Conservation (phyloP, 2,329 filamentous ascomycete genomes). For the Fusarium sp. region DNA sequence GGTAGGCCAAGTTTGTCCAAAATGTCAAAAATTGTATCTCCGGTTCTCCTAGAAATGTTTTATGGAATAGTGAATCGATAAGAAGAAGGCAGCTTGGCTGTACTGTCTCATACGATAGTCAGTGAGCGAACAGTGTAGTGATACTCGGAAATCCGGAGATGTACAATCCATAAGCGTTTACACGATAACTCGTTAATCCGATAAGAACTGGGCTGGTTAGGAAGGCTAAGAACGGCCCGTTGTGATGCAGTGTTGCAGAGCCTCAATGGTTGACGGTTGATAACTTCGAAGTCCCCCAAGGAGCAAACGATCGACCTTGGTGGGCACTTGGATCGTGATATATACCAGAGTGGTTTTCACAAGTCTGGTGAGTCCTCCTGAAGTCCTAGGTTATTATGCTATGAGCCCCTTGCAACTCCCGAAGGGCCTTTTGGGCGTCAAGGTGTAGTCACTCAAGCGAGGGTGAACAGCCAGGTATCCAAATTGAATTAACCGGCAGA, state of each 20-base stretch:
- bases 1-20: neutral
- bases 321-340: neutral
- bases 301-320: neutral
- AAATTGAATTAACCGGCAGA: conserved; percentile 16
- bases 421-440: neutral
- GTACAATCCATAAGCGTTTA: conserved; percentile 28
- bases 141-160: conserved; percentile 46
- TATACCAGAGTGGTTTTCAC: conserved; percentile 1
- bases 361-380: neutral
- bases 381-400: conserved; percentile 1
- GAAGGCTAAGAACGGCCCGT: conserved; percentile 37
- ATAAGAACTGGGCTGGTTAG: conserved; percentile 39
- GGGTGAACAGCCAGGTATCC: conserved; percentile 9
- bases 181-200: conserved; percentile 37
- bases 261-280: conserved; percentile 25
- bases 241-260: conserved; percentile 24
- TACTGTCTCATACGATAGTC: conserved; percentile 28
- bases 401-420: conserved; percentile 11
- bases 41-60: conserved; percentile 42
- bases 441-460: conserved; percentile 24
- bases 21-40: conserved; percentile 41
- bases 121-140: conserved; percentile 23
- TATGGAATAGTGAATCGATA: conserved; percentile 33
- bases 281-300: conserved; percentile 2
- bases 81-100: conserved; percentile 26